Evolutionary conservation across 495 filamentous ascomycete species (phyloP).

Genomic region (Chaetomium tenue): DNA sequence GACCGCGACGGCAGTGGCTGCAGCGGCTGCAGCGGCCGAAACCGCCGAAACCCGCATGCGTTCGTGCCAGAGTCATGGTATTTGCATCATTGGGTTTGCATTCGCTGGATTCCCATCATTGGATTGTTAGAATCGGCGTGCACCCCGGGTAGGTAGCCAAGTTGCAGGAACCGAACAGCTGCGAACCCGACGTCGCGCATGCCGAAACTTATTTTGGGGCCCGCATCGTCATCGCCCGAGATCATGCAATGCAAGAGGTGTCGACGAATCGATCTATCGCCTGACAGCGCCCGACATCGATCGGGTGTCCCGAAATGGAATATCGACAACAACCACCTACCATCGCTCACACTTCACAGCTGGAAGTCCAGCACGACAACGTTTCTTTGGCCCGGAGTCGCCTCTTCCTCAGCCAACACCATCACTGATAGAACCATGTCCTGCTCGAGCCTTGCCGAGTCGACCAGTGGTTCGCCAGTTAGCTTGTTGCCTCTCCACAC

Average conservation of each 20-base stretch:
- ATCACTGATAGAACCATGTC: slow-evolving; percentile 43
- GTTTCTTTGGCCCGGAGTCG: slow-evolving; percentile 18
- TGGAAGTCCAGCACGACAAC: slow-evolving; percentile 43
- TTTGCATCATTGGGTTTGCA: too few relatives aligned
- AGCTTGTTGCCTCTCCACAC: slow-evolving; percentile 37
- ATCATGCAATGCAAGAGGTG: background rate
- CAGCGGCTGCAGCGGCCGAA: background rate
- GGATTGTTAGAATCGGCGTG: too few relatives aligned
- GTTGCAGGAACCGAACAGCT: too few relatives aligned
- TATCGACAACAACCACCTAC: background rate
- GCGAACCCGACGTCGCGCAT: too few relatives aligned
- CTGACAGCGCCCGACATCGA: background rate
- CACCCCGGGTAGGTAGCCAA: too few relatives aligned
- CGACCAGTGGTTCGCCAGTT: slow-evolving; percentile 42
- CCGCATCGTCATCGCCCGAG: background rate
- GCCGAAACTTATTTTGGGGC: too few relatives aligned
- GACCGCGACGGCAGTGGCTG: slow-evolving; percentile 13
- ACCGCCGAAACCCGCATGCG: background rate
- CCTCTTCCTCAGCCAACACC: slow-evolving; percentile 25
- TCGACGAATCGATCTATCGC: background rate
- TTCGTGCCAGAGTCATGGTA: too few relatives aligned
- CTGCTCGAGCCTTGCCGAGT: slow-evolving; percentile 35
- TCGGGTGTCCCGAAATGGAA: background rate
- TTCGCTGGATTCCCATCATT: too few relatives aligned
- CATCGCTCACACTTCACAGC: slow-evolving; percentile 28